phyloP scores from a whole-genome alignment of 768 basidiomycete genomes.

The Dendrothele bispora region DNA sequence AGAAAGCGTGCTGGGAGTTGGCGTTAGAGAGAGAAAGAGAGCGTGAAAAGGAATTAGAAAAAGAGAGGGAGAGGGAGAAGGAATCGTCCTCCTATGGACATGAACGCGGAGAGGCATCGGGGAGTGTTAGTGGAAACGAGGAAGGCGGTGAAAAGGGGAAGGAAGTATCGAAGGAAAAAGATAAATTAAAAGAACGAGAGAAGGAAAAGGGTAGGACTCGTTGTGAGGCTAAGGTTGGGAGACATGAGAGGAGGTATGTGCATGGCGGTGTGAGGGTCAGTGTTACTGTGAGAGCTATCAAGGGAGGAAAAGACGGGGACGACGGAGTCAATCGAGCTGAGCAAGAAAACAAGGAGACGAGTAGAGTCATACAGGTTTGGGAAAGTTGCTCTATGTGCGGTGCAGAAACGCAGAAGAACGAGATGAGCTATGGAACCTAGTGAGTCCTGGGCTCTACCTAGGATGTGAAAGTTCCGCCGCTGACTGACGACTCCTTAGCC shows the following conservation, averaged over 20 bases:
- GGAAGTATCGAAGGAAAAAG: neutral
- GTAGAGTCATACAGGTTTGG: constrained; percentile 36
- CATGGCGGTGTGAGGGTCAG: constrained; percentile 32
- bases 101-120: neutral
- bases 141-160: neutral
- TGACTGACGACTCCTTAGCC: constrained; percentile 18
- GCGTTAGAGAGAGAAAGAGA: too few species aligned
- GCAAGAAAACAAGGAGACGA: constrained; percentile 15
- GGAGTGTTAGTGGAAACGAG: neutral
- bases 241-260: constrained; percentile 36
- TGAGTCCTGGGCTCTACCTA: constrained; percentile 31
- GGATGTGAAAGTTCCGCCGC: constrained; percentile 3
- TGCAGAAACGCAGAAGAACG: constrained; percentile 27
- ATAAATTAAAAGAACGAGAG: constrained; percentile 8
- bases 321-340: neutral
- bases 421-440: constrained; percentile 53
- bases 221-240: constrained; percentile 21
- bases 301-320: neutral
- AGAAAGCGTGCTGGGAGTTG: neutral
- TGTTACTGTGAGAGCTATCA: constrained; percentile 14
- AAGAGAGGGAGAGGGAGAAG: too few species aligned
- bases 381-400: constrained; percentile 49
- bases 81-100: too few species aligned
- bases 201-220: constrained; percentile 9
- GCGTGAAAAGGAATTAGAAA: neutral